phyloP scores from a whole-genome alignment of 2,329 filamentous ascomycete genomes.

The Diaporthe ampelina region DNA sequence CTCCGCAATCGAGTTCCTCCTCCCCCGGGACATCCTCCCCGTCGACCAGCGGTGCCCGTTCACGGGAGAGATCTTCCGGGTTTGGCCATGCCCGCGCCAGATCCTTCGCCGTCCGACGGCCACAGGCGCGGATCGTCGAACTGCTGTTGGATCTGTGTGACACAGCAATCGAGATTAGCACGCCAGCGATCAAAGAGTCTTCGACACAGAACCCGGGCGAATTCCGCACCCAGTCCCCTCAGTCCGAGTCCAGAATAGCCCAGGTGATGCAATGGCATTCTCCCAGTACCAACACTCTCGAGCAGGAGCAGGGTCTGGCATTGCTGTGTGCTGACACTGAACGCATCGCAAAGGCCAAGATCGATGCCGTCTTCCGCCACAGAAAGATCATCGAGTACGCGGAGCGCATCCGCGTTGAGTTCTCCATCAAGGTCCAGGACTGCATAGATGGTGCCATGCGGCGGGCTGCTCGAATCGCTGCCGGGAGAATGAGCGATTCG shows the following conservation, averaged over 20 bases:
- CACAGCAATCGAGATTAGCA: conserved; percentile 94
- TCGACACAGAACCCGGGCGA: conserved; percentile 78
- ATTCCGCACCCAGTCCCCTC: conserved; percentile 92
- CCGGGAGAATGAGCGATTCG: conserved; percentile 87
- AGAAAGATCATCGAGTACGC: conserved; percentile 95
- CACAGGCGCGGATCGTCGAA: conserved; percentile 93
- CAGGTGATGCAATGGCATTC: conserved; percentile 98
- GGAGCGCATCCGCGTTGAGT: conserved; percentile 94
- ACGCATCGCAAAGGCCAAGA: conserved; percentile 85
- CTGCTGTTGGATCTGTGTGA: conserved; percentile 95
- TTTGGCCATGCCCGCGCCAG: conserved; percentile 85
- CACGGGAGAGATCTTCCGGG: conserved; percentile 77
- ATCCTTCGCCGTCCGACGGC: conserved; percentile 92
- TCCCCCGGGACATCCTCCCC: conserved; percentile 81
- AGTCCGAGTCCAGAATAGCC: conserved; percentile 93
- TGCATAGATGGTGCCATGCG: conserved; percentile 93
- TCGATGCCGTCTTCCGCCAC: conserved; percentile 93
- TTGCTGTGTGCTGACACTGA: conserved; percentile 92
- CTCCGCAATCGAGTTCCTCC: conserved; percentile 77
- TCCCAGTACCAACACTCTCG: conserved; percentile 88
- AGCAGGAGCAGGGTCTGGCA: conserved; percentile 92
- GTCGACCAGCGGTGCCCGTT: conserved; percentile 79
- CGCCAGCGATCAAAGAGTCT: conserved; percentile 90
- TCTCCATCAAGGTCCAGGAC: conserved; percentile 91
- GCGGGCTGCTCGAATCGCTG: conserved; percentile 90